Conservation (phyloP, 345 rosid species). For the Camelina sativa region DNA sequence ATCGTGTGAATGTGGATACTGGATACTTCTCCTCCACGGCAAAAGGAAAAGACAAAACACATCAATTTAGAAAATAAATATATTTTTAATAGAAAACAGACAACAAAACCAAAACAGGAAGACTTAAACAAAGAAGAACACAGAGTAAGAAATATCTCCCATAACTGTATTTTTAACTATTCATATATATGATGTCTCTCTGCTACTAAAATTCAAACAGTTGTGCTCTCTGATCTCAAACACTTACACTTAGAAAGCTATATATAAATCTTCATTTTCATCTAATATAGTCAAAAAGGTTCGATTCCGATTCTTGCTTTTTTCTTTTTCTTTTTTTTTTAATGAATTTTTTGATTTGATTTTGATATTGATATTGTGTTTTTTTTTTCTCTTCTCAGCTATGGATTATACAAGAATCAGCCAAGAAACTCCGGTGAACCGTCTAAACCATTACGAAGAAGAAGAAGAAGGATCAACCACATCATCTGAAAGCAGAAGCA, state of each 20-base stretch:
- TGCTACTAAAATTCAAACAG: background rate
- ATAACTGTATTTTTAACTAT: background rate
- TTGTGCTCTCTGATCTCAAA: background rate
- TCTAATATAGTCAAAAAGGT: background rate
- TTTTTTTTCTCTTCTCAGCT: background rate
- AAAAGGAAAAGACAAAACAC: background rate
- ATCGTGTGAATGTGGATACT: slow-evolving; percentile 22
- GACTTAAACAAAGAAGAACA: slow-evolving; percentile 20
- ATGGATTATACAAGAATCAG: slow-evolving; percentile 11
- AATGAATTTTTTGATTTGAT: background rate
- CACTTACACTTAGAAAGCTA: background rate
- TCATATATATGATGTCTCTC: background rate
- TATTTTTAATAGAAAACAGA: slow-evolving; percentile 20
- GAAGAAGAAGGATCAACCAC: slow-evolving; percentile 36
- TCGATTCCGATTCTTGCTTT: background rate
- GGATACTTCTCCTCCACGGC: slow-evolving; percentile 16
- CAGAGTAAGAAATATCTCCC: slow-evolving; percentile 1
- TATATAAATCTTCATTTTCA: background rate
- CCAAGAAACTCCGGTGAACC: slow-evolving; percentile 1
- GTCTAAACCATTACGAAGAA: slow-evolving; percentile 17
- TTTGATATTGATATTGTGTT: background rate
- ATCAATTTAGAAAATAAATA: background rate
- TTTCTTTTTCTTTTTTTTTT: too few species aligned
- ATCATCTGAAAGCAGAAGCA: slow-evolving; percentile 54
- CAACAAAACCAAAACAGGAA: slow-evolving; percentile 32